Evolutionary conservation across 2,329 filamentous ascomycete genomes (phyloP), one percentile per base, ranked within the genome.

Genomic region (Fusarium sambucinum): DNA sequence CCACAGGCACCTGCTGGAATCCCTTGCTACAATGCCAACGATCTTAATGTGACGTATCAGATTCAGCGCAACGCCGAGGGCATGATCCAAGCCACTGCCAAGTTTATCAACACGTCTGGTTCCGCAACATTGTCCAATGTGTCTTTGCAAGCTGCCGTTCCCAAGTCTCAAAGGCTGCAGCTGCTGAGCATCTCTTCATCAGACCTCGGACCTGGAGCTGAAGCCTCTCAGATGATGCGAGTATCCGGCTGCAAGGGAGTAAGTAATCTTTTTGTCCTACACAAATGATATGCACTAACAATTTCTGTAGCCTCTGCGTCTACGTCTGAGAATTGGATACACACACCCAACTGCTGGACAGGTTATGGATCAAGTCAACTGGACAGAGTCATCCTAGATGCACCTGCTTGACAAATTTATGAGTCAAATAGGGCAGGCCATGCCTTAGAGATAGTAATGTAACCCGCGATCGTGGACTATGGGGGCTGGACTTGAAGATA

Each of bases 91-190:
- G 90, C 97, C 9, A 84, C 90, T 50, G 94, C 94, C 17, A 89
- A 90, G 11, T 99, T 99, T 84, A 88, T 87, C 38, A 98, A 98
- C 78, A 87, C 82, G 0, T 91, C 90, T 16, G 84, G 85, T 59
- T 88, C 90, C 30, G 85, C 85, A 16, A 81, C 83, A 16, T 84
- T 98, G 48, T 89, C 89, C 17, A 88, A 87, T 45, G 92, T 98
- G 30, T 93, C 92, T 27, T 79, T 99, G 69, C 96, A 99, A 79
- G 96, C 95, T 42, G 96, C 96, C 1, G 96, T 99, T 55, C 96
- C 96, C 11, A 99, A 98, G 81, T 93, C 92, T 44, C 96, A 99
- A 81, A 97, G 96, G 78, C 81, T 99, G 74, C 94, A 97, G 77
- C 82, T 99, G 69, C 91, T 96, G 77, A 93, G 91, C 60, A 97